Base-by-base conservation (phyloP, 345 rosid genomes). In the Citrus sp. region DNA sequence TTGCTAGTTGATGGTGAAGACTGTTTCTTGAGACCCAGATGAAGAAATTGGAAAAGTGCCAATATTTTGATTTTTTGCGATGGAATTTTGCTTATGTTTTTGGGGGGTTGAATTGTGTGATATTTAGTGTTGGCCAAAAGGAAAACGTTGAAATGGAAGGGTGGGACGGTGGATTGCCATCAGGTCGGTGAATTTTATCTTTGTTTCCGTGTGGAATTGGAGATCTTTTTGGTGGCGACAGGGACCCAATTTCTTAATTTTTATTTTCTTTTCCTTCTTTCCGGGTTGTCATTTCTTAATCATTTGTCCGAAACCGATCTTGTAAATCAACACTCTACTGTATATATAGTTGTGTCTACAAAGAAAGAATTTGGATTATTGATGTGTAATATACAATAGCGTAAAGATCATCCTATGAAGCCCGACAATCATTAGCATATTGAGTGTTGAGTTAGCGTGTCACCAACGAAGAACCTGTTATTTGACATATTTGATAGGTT, bases 161-260 rank as follows among this genome's bases (percentile, higher is more conserved):
- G 74, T 67, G 54, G 64, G 67, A 34, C 35, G 66, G 79, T 55
- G 74, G 58, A 1, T 68, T 27, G 67, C 38, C 32, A 25, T 38
- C 69, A 5, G 19, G 78, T 28, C 69, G 74, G 64, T 77, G 83
- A 72, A 58, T 56, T 25, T 77, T 60, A 76, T 25, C 63, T 40
- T 40, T 56, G 80, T 66, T 77, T 42, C 28, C 74, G 74, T 59
- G 70, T 77, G 58, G 55, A 66, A 72, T 21, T 62, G 42, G 78
- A 72, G n/a, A 38, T 69, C 61, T 30, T 59, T 59, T 38, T 18
- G 28, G 78, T 60, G 5, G n/a, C 7, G 77, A 81, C 59, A 25
- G 70, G 66, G 80, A 24, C 78, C 77, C 56, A 1, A 10, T 70
- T 35, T 2, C 21, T 38, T 40, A 27, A 5, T 49, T 63, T 63